Base-by-base conservation (phyloP, 2,329 filamentous ascomycete genomes). In the Incumbomyces lentus region DNA sequence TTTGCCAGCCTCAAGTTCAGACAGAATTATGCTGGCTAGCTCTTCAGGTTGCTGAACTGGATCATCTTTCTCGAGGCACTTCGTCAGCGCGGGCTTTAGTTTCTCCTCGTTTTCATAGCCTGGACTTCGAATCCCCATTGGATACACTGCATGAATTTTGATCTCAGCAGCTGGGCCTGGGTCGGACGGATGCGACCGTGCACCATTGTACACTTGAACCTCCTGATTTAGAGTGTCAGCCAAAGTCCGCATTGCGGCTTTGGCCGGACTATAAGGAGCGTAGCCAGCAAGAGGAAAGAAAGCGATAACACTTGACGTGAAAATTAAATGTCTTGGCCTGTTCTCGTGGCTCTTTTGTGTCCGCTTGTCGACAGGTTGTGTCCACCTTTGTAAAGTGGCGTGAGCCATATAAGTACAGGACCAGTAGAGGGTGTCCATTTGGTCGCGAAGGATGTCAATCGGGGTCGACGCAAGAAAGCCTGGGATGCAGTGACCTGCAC, bases 361-460 rank as follows among this genome's bases (percentile, higher is more conserved):
- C 39, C 58, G 59, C 1, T 59, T 57, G 8, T 53, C 31, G 39
- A 61, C 32, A 6, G 67, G 60, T 12, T 63, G 65, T 37, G 88
- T 76, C 90, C 90, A 95, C 50, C 77, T 74, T 43, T 75, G 76
- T 51, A 95, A 68, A 14, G 84, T 79, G 16, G 86, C 81, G 61
- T 93, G 87, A 32, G 87, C 83, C 67, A 94, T 85, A 63, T 94
- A 92, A 34, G 83, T 82, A 26, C 81, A 80, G 40, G 86, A 85
- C 75, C 82, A 95, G 69, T 86, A 96, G 67, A 95, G 90, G 56
- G 90, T 77, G 60, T 95, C 86, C 86, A 95, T 95, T 63, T 94
- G 86, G 53, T 74, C 70, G 35, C 82, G 76, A 54, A 88, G 69
- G 10, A 75, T 76, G 6, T 79, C 68, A 44, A 86, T 69, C 7